A percentile compares a stretch with the other conserved stretches of the same genome.
Evolutionary conservation across 192 early-diverging fungal genomes (phyloP).

Genomic region (Umbelopsis sp.): DNA sequence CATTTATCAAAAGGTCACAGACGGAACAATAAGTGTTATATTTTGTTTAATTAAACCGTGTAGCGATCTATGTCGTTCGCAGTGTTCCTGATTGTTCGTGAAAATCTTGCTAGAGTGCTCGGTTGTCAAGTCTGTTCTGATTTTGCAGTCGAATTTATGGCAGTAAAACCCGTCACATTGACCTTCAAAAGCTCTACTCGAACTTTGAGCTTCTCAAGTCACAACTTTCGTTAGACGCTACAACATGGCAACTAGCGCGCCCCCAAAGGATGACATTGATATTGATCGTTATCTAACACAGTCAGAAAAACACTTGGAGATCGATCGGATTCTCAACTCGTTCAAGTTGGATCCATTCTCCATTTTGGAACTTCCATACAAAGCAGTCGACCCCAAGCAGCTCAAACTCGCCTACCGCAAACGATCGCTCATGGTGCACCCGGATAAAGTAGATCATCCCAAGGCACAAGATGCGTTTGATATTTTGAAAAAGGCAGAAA

Average conservation of each 20-base stretch:
- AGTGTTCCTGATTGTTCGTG: no score
- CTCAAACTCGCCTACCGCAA: constrained; percentile 61
- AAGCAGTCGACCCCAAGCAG: constrained; percentile 45
- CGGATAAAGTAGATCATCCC: constrained; percentile 61
- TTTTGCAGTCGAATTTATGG: no score
- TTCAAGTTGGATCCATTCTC: constrained; percentile 62
- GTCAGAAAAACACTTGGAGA: constrained; percentile 59
- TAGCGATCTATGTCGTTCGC: no score
- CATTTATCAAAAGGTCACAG: not conserved
- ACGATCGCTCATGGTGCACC: constrained; percentile 66
- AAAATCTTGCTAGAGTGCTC: no score
- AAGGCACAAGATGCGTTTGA: constrained; percentile 58
- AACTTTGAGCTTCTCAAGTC: no score
- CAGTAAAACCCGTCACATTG: no score
- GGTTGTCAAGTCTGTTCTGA: no score
- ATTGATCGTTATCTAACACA: constrained; percentile 53
- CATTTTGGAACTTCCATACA: constrained; percentile 52
- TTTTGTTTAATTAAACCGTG: no score
- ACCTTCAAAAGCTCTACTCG: no score
- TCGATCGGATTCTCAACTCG: constrained; percentile 56
- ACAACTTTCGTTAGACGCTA: no score
- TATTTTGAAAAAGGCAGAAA: constrained; percentile 61
- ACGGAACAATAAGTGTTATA: no score
- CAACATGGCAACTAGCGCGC: not conserved
- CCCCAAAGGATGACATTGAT: constrained; percentile 36